A percentile compares a stretch with the other conserved stretches of the same genome.
Conservation (phyloP, 768 basidiomycete genomes). For the Hypholoma fasciculare region DNA sequence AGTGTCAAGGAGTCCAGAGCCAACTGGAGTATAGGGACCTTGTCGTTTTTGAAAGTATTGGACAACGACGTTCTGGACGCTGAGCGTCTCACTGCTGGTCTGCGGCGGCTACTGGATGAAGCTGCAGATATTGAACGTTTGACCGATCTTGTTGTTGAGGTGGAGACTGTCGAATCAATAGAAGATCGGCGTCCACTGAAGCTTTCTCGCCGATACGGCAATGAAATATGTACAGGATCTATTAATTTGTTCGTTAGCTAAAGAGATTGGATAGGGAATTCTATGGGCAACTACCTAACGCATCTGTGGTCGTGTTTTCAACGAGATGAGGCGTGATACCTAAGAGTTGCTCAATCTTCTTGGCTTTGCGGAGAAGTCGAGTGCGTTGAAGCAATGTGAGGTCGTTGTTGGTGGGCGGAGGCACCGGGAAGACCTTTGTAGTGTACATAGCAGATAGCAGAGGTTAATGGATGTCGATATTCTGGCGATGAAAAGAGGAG, state of each 20-base stretch:
- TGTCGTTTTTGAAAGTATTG: slow-evolving; percentile 12
- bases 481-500: neutral
- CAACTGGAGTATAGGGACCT: slow-evolving; percentile 20
- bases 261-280: neutral
- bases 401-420: slow-evolving; percentile 61
- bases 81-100: neutral
- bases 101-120: slow-evolving; percentile 7
- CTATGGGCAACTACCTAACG: slow-evolving; percentile 18
- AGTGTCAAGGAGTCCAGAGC: slow-evolving; percentile 18
- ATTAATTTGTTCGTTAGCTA: neutral
- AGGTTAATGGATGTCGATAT: neutral
- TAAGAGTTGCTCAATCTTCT: slow-evolving; percentile 59
- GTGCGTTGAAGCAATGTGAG: slow-evolving; percentile 51
- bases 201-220: slow-evolving; percentile 15
- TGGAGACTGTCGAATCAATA: slow-evolving; percentile 23
- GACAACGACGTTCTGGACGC: slow-evolving; percentile 7
- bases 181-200: slow-evolving; percentile 23
- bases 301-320: slow-evolving; percentile 27
- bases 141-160: slow-evolving; percentile 19
- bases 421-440: slow-evolving; percentile 36
- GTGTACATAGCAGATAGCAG: neutral
- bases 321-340: slow-evolving; percentile 60
- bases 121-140: slow-evolving; percentile 5
- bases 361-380: slow-evolving; percentile 55
- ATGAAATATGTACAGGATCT: slow-evolving; percentile 22